Evolutionary conservation across 2,329 filamentous ascomycete genomes (phyloP), one percentile per base, ranked within the genome.

Genomic region (Aquanectria penicillioides): DNA sequence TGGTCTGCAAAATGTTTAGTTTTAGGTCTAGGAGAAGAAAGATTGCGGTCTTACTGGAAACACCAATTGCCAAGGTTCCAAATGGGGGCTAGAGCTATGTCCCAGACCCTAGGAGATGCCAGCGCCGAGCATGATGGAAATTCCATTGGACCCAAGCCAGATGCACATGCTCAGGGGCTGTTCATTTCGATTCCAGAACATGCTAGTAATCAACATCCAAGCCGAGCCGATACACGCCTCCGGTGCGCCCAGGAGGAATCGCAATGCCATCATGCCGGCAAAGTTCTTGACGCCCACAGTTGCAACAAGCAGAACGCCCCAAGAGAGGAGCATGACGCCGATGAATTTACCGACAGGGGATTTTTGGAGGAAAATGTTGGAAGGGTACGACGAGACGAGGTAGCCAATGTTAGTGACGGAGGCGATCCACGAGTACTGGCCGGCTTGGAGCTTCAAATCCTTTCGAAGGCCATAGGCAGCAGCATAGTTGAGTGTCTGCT

Each of bases 51-150:
- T 41, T 6, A 51, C 48, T 1, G 29, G 36, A 18, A 51, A 51
- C 18, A 44, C 50, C 28, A 53, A 23, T 17, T 46, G 50, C 50
- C 50, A 53, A 3, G 50, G 40, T 8, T 20, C 50, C 6, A 53
- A 20, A 9, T 53, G 28, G 5, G 37, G 13, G 28, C 34, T 53
- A 6, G 44, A 34, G 3, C 18, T 53, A 12, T 53, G 50, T 4
- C 50, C 38, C 9, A 53, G 37, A 13, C 50, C 50, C 50, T 28
- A 53, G 5, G 50, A 53, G 13, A 53, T 53, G 6, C 50, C 50
- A 2, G 50, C 26, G 5, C 50, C 50, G 20, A 53, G 50, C 50
- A 53, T 53, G 17, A 20, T 10, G 9, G 50, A 53, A n/a, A 53
- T 53, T 9, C 50, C 50, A 13, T 53, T 53, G 38, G 37, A 43